Evolutionary conservation across 192 early-diverging fungal genomes (phyloP), one percentile per base, ranked within the genome.

Genomic region (Coemansia sp.): DNA sequence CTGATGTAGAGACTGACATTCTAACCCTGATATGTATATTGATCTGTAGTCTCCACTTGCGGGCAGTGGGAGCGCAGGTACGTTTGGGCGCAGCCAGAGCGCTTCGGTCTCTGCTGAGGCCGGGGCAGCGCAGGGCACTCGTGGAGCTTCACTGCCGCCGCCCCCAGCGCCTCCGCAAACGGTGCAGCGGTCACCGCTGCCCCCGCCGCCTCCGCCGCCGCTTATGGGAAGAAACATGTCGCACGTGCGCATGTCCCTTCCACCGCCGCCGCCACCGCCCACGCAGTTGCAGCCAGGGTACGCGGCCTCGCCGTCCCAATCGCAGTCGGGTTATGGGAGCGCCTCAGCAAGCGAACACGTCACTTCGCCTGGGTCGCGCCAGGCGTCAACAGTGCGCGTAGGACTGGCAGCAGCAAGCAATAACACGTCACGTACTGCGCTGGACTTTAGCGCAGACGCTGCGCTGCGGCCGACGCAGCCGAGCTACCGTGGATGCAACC

Each of bases 391-490:
- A 15, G 44, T 24, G 15, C 52, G 52, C 7, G 25, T 50, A 9
- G 60, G 68, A 2, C 31, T 54, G 34, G 51, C 61, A 49, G 49
- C 56, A 4, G 56, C 56, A 9, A 56, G 46, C 25, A 52, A 28
- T 56, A 61, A 66, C 50, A 48, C 68, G 9, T 61, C 76, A 7
- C 71, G 76, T 11, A 70, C 66, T 5, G 76, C 70, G 3, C 58
- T 79, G 37, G 71, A 74, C 38, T 61, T 70, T 46, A 70, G 67
- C 50, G 58, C 20, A 53, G 72, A 74, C 49, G 28, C 53, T 6
- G 56, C 77, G 14, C 26, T 74, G 50, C 63, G 68, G 38, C 77
- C 77, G 10, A 14, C 38, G 1, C 71, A 63, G 53, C 64, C 59
- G 15, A 61, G 58, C 64, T 64, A 64, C 36, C 63, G 67, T 7